These are phyloP conservation scores for Leccinum subtestaceum DNA, from an alignment of 768 basidiomycete species.

Conservation along the genomic window DNA sequence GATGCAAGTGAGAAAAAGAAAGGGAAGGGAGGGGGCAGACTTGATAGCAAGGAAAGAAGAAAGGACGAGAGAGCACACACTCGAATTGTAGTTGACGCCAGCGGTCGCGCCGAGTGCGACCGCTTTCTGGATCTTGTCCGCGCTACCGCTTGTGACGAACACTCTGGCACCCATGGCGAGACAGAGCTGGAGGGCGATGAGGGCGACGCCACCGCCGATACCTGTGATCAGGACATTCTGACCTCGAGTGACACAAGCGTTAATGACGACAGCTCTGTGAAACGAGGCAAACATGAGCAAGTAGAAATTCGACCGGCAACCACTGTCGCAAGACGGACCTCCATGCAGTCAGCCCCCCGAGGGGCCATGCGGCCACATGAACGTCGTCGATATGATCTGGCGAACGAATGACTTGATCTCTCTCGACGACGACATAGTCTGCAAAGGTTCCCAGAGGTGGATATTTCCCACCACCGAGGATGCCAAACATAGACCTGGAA, in stretches of 20 bases:
- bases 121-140: conserved; percentile 68
- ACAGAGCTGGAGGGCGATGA: conserved; percentile 71
- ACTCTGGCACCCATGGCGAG: conserved; percentile 73
- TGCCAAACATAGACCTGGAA: conserved; percentile 48
- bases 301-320: conserved; percentile 2
- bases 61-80: conserved; percentile 36
- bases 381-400: conserved; percentile 68
- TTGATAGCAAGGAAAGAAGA: not conserved
- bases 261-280: conserved; percentile 61
- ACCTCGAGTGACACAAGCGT: conserved; percentile 58
- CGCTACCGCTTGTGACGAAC: conserved; percentile 75
- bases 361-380: conserved; percentile 73
- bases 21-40: not conserved
- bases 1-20: not conserved
- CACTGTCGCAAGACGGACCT: conserved; percentile 46
- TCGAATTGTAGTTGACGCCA: conserved; percentile 70
- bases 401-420: conserved; percentile 61
- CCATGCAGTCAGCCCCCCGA: conserved; percentile 81
- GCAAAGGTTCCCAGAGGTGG: conserved; percentile 69
- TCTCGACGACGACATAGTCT: conserved; percentile 71
- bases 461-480: conserved; percentile 57
- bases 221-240: conserved; percentile 81
- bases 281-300: not conserved
- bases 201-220: conserved; percentile 81
- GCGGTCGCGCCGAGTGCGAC: conserved; percentile 67